phyloP scores from a whole-genome alignment of 2,329 filamentous ascomycete species.

The Hymenoscyphus infarciens region DNA sequence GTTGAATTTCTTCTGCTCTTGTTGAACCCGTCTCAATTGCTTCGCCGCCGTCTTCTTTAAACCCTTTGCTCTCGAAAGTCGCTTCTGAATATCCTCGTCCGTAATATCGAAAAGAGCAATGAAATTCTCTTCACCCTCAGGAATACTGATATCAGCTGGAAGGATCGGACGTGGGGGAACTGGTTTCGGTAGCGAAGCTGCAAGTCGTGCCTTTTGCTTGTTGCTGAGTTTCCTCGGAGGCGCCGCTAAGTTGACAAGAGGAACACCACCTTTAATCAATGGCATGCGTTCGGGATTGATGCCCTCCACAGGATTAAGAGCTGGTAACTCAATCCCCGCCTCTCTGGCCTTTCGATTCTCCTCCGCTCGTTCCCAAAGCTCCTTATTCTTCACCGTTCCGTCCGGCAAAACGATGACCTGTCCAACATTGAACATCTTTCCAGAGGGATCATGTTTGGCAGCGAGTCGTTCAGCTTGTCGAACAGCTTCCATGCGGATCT shows the following conservation, averaged over 20 bases:
- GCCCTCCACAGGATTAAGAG: slow-evolving; percentile 4
- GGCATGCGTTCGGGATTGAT: slow-evolving; percentile 14
- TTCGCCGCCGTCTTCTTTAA: slow-evolving; percentile 24
- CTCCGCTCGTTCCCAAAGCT: slow-evolving; percentile 19
- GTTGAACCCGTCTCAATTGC: slow-evolving; percentile 21
- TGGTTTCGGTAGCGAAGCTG: slow-evolving; percentile 21
- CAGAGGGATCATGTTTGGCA: slow-evolving; percentile 33
- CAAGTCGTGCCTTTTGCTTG: slow-evolving; percentile 23
- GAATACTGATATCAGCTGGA: slow-evolving; percentile 29
- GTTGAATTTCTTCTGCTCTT: slow-evolving; percentile 31
- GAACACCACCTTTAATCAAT: not conserved
- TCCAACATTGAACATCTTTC: slow-evolving; percentile 35
- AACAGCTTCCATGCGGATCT: slow-evolving; percentile 33
- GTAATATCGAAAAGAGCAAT: slow-evolving; percentile 35
- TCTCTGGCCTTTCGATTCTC: slow-evolving; percentile 17
- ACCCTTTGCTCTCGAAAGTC: slow-evolving; percentile 26
- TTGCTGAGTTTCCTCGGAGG: slow-evolving; percentile 19
- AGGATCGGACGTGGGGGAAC: slow-evolving; percentile 30
- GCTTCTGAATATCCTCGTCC: slow-evolving; percentile 31
- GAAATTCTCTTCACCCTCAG: slow-evolving; percentile 34
- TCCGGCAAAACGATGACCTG: slow-evolving; percentile 31
- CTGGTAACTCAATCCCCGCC: slow-evolving; percentile 4
- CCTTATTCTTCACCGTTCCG: slow-evolving; percentile 31
- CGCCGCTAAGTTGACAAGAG: not conserved
- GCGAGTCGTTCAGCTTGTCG: slow-evolving; percentile 32